Percentiles rank a stretch among this genome's conserved stretches.
These are phyloP conservation scores for Sclerotinia glacialis DNA, from an alignment of 2,329 filamentous ascomycete genomes.

Conservation along the genomic window DNA sequence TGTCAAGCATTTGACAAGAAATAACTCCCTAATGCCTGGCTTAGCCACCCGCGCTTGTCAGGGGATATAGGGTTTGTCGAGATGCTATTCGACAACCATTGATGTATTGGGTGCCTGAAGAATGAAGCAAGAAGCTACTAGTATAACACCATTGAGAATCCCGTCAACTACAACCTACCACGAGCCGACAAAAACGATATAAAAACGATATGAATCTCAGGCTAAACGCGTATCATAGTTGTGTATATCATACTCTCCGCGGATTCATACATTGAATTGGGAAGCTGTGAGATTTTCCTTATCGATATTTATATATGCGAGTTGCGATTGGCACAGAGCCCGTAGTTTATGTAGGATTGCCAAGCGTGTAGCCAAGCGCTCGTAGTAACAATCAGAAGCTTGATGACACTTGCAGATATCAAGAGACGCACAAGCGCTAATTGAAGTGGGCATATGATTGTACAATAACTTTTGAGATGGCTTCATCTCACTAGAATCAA, in stretches of 20 bases:
- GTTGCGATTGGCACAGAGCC: conserved; percentile 7
- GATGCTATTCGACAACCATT: conserved; percentile 18
- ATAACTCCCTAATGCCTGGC: not conserved
- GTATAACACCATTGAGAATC: conserved; percentile 4
- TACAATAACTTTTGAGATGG: conserved; percentile 14
- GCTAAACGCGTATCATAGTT: conserved; percentile 13
- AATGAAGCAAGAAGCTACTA: not conserved
- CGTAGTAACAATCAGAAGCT: conserved; percentile 14
- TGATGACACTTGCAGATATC: conserved; percentile 12
- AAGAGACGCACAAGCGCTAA: conserved; percentile 20
- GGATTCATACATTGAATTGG: not conserved
- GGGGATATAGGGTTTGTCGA: not conserved
- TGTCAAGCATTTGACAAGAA: conserved; percentile 10
- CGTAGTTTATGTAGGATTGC: conserved; percentile 2
- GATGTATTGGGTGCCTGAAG: not conserved
- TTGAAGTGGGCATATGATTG: conserved; percentile 8
- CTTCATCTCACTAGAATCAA: conserved; percentile 7
- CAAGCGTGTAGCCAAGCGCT: conserved; percentile 14
- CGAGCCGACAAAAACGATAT: conserved; percentile 1
- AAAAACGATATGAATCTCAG: conserved; percentile 10
- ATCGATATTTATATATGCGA: not conserved
- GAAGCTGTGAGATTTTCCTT: conserved; percentile 20
- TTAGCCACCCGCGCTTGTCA: conserved; percentile 5
- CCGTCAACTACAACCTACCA: not conserved
- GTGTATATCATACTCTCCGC: not conserved